Percentiles rank a stretch among this genome's conserved stretches.
Conservation (phyloP, 495 filamentous ascomycete genomes). For the Penicillium paradoxum region DNA sequence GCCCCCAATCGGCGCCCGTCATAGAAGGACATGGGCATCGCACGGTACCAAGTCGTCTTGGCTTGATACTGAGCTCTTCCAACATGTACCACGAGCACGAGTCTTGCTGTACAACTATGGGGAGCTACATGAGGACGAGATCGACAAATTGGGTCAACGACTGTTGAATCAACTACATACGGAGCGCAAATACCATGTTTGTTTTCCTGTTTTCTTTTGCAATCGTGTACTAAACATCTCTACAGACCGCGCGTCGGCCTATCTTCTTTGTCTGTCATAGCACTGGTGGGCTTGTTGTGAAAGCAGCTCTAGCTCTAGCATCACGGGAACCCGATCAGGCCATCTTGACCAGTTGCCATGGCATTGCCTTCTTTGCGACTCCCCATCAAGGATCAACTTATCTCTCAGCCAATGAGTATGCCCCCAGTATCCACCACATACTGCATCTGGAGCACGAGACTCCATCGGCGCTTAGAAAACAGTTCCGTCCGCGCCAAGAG, state of each 20-base stretch:
- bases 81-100: conserved; percentile 38
- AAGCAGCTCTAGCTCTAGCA: conserved; percentile 50
- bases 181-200: conserved; percentile 25
- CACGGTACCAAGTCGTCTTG: conserved; percentile 20
- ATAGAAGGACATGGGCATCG: conserved; percentile 31
- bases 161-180: conserved; percentile 43
- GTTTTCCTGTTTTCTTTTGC: not conserved
- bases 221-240: not conserved
- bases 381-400: conserved; percentile 64
- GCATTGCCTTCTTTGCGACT: conserved; percentile 56
- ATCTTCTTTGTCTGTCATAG: conserved; percentile 63
- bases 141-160: conserved; percentile 47
- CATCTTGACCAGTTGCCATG: conserved; percentile 54
- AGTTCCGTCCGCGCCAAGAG: conserved; percentile 47
- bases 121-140: conserved; percentile 39
- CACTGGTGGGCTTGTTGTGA: conserved; percentile 58
- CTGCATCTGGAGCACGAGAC: conserved; percentile 52
- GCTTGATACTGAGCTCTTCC: conserved; percentile 23
- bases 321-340: conserved; percentile 34
- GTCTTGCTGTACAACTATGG: conserved; percentile 56
- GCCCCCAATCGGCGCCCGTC: conserved; percentile 41
- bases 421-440: conserved; percentile 48
- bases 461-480: conserved; percentile 43
- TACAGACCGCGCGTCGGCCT: conserved; percentile 36
- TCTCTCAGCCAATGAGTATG: conserved; percentile 53